Conservation (phyloP, 2,329 filamentous ascomycete genomes). For the Colletotrichum horii region DNA sequence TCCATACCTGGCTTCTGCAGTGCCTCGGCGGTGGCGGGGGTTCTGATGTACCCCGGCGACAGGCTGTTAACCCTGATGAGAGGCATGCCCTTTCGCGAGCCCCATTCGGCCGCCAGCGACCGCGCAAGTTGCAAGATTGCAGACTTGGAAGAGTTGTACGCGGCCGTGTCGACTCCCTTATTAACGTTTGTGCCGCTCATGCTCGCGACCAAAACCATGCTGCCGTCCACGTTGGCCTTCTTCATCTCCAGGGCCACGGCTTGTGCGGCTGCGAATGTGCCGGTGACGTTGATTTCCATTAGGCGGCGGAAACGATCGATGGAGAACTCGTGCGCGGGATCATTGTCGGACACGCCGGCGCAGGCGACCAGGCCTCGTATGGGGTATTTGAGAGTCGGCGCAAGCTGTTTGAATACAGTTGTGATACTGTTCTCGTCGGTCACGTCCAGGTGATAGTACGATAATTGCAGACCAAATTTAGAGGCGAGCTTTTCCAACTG, state of each 20-base stretch:
- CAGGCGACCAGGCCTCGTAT: conserved; percentile 36
- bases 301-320: conserved; percentile 26
- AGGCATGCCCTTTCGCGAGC: conserved; percentile 39
- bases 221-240: conserved; percentile 38
- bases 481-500: background rate
- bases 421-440: conserved; percentile 22
- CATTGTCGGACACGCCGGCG: conserved; percentile 34
- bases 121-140: conserved; percentile 56
- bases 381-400: conserved; percentile 25
- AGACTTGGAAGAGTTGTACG: conserved; percentile 60
- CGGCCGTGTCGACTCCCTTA: conserved; percentile 43
- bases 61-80: conserved; percentile 58
- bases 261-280: conserved; percentile 52
- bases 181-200: conserved; percentile 44
- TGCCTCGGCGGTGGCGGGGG: conserved; percentile 35
- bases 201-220: conserved; percentile 53
- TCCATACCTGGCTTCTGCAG: conserved; percentile 33
- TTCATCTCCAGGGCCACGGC: conserved; percentile 53
- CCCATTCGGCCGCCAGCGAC: conserved; percentile 59
- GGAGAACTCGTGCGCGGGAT: conserved; percentile 29
- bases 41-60: conserved; percentile 59
- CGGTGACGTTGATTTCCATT: conserved; percentile 50
- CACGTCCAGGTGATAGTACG: conserved; percentile 28
- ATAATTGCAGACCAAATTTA: conserved; percentile 11
- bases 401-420: conserved; percentile 23